Evolutionary conservation across 1,284 basidiomycete genomes (phyloP), one percentile per base, ranked within the genome.

Genomic region (Microbotryomycetes sp.): DNA sequence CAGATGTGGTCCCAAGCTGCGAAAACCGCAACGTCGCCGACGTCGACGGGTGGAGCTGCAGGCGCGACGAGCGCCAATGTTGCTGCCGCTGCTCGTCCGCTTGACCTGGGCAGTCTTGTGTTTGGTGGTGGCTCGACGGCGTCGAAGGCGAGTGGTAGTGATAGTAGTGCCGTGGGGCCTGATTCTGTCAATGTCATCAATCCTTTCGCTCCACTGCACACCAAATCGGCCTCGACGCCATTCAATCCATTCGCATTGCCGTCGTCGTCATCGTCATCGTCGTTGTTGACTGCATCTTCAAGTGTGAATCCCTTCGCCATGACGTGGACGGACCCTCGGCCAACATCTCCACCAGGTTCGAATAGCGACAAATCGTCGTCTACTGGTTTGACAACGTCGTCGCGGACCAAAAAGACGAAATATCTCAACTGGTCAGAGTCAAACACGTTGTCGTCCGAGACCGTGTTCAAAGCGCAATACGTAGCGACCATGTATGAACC

Each of bases 61-160:
- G 41, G 15, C 15, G 15, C 13, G n/a, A 45, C 41, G 41, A 13
- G n/a, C 41, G n/a, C 41, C 15, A n/a, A 13, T 41, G 35, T 41
- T 41, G 35, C 9, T 9, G 18, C 35, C 35, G 35, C 9, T 18
- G 18, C 35, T 41, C 35, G 35, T 41, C 35, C 48, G 11, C 23
- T 65, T 45, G 61, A 63, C 31, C 30, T 69, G 9, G 67, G 67
- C 3, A 60, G 57, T n/a, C 46, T 66, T 26, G 50, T 69, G 45
- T 69, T 69, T 45, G 67, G 66, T 11, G 64, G 52, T 15, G 30
- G 21, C 2, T 15, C 23, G 2, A 23, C 30, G 24, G 35, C 35
- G 18, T 11, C 9, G 11, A 41, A 41, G 21, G 48, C 48, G 13
- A 15, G 27, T 27, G 9, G 13, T 9, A 21, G 11, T 50, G 48